Percentiles rank a stretch among this genome's conserved stretches.
Evolutionary conservation across 768 basidiomycete genomes (phyloP).

Genomic region (Calocybe gangraenosa): DNA sequence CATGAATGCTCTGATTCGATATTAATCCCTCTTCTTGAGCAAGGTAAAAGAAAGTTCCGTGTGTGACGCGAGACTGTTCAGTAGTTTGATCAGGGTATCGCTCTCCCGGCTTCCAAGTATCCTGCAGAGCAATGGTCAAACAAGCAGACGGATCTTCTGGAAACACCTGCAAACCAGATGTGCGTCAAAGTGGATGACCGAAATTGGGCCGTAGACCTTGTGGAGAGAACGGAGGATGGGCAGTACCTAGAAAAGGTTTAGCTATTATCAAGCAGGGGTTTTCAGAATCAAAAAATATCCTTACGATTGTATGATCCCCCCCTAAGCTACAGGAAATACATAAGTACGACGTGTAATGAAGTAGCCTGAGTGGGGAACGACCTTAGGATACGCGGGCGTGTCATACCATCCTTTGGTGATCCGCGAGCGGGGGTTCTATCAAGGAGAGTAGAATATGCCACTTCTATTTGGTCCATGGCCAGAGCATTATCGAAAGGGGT

Average conservation of each 20-base stretch:
- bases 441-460: constrained; percentile 76
- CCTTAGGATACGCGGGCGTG: constrained; percentile 76
- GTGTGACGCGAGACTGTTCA: constrained; percentile 66
- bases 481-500: constrained; percentile 79
- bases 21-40: constrained; percentile 78
- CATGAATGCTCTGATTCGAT: constrained; percentile 76
- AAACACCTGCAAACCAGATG: constrained; percentile 30
- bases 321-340: constrained; percentile 48
- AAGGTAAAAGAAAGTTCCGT: constrained; percentile 83
- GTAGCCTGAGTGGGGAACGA: constrained; percentile 14
- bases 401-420: constrained; percentile 49
- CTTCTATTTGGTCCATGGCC: constrained; percentile 83
- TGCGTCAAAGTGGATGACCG: constrained; percentile 82
- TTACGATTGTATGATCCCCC: constrained; percentile 84
- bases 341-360: neutral
- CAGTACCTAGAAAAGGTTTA: constrained; percentile 41
- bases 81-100: constrained; percentile 54
- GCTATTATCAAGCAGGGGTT: no score
- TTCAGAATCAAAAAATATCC: constrained; percentile 3
- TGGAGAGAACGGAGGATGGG: constrained; percentile 80
- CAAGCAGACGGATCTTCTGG: constrained; percentile 17
- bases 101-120: constrained; percentile 45
- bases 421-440: constrained; percentile 42
- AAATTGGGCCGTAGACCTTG: constrained; percentile 76
- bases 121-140: constrained; percentile 32